Evolutionary conservation across 805 yeast species (phyloP), one percentile per base, ranked within the genome.

Genomic region (Yamadazyma takamatsuzukensis): DNA sequence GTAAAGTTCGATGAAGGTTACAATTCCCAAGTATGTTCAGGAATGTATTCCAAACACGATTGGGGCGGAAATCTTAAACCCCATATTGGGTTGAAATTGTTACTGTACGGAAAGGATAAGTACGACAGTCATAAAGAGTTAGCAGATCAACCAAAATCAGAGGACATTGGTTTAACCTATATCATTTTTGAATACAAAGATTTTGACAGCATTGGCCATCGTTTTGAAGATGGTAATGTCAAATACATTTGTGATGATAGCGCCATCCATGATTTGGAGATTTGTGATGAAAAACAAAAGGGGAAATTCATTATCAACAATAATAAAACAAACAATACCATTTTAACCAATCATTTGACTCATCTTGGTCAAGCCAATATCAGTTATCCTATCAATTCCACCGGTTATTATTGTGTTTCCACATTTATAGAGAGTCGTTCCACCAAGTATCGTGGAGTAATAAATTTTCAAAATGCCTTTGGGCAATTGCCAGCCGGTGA

Each of bases 391-490:
- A 76, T 93, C 27, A 64, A 69, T 36, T 69, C 72, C 37, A 87
- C 97, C 1, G 97, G 97, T 5, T 93, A 83, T 58, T 93, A 89
- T 61, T 93, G 98, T 66, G 83, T 90, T 25, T 79, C 88, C 2
- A 81, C 94, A 0, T 77, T 68, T 43, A 68, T 77, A 15, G 61
- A 73, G 15, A 45, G 56, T 12, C 49, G 54, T 9, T 53, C 53
- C 29, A 54, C 55, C 27, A 66, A 64, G 14, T 93, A 80, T 58
- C 56, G 69, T 31, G 83, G 90, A 11, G 58, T 62, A n/a, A 82
- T 83, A 27, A 81, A 80, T 47, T 93, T 86, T 61, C 93, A 87
- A 64, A 93, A 89, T 61, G 84, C 97, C 4, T 93, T 75, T 58
- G 98, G 98, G 36, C 75, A 85, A 39, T 66, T 93, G 36, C 76